phyloP scores from a whole-genome alignment of 345 rosid species.

The Salix suchowensis region DNA sequence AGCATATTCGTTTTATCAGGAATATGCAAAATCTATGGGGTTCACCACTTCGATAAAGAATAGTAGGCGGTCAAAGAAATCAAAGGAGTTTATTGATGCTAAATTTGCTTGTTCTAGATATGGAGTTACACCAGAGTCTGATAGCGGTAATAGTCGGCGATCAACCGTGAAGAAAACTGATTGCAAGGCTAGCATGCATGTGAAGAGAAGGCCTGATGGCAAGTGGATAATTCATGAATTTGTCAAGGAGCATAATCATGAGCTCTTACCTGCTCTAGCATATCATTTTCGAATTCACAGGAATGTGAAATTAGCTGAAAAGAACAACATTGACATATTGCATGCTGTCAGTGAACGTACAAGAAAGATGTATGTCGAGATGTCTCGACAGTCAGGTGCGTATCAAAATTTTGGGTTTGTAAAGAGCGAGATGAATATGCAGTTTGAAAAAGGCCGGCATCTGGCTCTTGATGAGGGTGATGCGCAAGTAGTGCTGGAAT shows the following conservation, averaged over 20 bases:
- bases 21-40: slow-evolving; percentile 42
- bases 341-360: slow-evolving; percentile 42
- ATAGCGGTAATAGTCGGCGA: slow-evolving; percentile 29
- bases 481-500: slow-evolving; percentile 21
- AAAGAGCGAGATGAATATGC: slow-evolving; percentile 11
- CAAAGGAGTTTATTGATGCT: slow-evolving; percentile 35
- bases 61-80: slow-evolving; percentile 38
- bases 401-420: slow-evolving; percentile 1
- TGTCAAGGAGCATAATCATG: slow-evolving; percentile 33
- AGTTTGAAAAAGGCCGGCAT: slow-evolving; percentile 24
- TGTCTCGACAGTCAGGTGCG: slow-evolving; percentile 30
- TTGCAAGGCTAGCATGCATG: slow-evolving; percentile 44
- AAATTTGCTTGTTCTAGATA: slow-evolving; percentile 34
- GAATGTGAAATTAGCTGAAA: slow-evolving; percentile 33
- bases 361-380: slow-evolving; percentile 38
- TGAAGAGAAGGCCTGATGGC: slow-evolving; percentile 34
- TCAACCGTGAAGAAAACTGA: slow-evolving; percentile 37
- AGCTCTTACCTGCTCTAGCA: slow-evolving; percentile 37
- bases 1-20: slow-evolving; percentile 36
- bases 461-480: slow-evolving; percentile 34
- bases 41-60: slow-evolving; percentile 36
- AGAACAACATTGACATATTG: slow-evolving; percentile 33
- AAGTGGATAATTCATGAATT: slow-evolving; percentile 41
- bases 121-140: slow-evolving; percentile 37
- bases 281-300: slow-evolving; percentile 36